phyloP scores from a whole-genome alignment of 176 grass and related monocot species.

The Carex kokanica region DNA sequence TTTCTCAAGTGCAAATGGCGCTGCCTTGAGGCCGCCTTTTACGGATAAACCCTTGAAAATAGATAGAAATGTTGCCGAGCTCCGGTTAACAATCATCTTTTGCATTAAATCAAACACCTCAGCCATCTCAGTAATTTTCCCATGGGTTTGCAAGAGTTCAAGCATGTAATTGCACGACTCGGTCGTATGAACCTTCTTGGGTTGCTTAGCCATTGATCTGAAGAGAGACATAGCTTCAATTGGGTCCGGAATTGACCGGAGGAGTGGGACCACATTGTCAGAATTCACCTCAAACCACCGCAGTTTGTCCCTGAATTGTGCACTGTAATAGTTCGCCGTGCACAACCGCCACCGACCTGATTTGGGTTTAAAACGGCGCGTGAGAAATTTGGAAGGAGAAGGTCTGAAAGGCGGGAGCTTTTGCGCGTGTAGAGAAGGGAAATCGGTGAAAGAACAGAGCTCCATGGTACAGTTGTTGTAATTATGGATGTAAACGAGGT shows the following conservation, averaged over 20 bases:
- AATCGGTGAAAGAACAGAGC: slow-evolving; percentile 26
- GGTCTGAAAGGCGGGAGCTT: slow-evolving; percentile 19
- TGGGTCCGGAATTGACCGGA: slow-evolving; percentile 46
- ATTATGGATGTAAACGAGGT: no score
- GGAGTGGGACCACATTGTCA: slow-evolving; percentile 47
- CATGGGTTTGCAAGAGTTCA: slow-evolving; percentile 60
- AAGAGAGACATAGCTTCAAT: slow-evolving; percentile 56
- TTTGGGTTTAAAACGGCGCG: slow-evolving; percentile 8
- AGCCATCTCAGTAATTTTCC: slow-evolving; percentile 59
- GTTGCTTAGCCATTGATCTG: slow-evolving; percentile 40
- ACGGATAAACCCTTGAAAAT: slow-evolving; percentile 60
- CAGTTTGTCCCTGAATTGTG: background rate
- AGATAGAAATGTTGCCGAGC: slow-evolving; percentile 49
- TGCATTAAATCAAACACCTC: slow-evolving; percentile 96
- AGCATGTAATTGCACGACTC: slow-evolving; percentile 96
- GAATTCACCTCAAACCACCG: slow-evolving; percentile 2
- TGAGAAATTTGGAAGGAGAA: slow-evolving; percentile 26
- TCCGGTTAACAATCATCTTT: slow-evolving; percentile 65
- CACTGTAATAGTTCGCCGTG: background rate
- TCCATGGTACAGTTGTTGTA: slow-evolving; percentile 1
- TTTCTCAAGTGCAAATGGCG: slow-evolving; percentile 47
- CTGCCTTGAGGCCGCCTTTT: slow-evolving; percentile 52
- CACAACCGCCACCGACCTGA: slow-evolving; percentile 11
- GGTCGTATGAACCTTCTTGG: slow-evolving; percentile 55
- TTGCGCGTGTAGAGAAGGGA: slow-evolving; percentile 23